phyloP scores from a whole-genome alignment of 1,284 basidiomycete species.

The Papiliotrema nemorosa region DNA sequence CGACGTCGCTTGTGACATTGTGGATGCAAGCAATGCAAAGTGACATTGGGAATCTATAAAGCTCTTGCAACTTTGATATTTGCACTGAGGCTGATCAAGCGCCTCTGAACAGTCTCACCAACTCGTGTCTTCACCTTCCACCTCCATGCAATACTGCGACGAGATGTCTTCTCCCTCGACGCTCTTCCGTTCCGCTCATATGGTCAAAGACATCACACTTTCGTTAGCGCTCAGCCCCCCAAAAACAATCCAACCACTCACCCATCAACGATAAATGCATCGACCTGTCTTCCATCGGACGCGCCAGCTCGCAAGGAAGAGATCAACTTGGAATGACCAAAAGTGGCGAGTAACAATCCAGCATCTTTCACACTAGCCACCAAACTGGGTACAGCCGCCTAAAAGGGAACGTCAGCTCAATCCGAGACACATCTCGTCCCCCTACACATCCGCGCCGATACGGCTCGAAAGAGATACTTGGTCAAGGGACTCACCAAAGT shows the following conservation, averaged over 20 bases:
- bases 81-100: too few species aligned
- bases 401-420: not conserved
- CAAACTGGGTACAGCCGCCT: slow-evolving; percentile 70
- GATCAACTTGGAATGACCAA: slow-evolving; percentile 58
- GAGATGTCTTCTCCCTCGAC: too few species aligned
- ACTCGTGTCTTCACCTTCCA: too few species aligned
- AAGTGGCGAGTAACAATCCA: slow-evolving; percentile 79
- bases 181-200: too few species aligned
- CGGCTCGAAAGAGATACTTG: not conserved
- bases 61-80: too few species aligned
- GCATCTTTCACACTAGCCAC: slow-evolving; percentile 81
- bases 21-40: too few species aligned
- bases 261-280: slow-evolving; percentile 48
- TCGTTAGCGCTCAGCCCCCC: not conserved
- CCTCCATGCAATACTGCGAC: too few species aligned
- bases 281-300: slow-evolving; percentile 42
- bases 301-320: slow-evolving; percentile 32
- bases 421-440: not conserved
- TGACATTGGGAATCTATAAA: too few species aligned
- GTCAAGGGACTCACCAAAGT: slow-evolving; percentile 62
- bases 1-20: too few species aligned
- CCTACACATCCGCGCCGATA: not conserved
- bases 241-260: slow-evolving; percentile 22
- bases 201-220: slow-evolving; percentile 33
- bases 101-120: too few species aligned